These are phyloP conservation scores for Eustoma russellianum DNA, from an alignment of 257 asterid species.

Conservation along the genomic window DNA sequence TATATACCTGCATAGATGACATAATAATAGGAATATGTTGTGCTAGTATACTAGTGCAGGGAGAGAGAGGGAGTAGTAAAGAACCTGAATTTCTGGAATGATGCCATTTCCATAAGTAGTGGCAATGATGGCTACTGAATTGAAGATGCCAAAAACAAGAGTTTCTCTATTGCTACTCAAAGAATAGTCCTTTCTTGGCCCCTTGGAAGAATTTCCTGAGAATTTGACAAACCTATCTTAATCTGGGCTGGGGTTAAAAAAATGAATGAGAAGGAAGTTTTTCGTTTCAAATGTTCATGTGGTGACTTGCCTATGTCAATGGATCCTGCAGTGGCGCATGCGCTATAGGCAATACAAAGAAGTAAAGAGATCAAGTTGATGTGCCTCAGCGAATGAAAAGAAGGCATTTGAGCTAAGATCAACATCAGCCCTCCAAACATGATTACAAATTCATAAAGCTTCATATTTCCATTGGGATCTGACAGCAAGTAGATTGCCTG, in stretches of 20 bases:
- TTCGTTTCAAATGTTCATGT: background rate
- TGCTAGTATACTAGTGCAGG: no score
- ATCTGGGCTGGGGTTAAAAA: background rate
- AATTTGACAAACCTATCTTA: background rate
- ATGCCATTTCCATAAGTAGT: constrained; percentile 92
- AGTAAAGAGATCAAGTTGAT: constrained; percentile 71
- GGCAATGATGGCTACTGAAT: constrained; percentile 79
- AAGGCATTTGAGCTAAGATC: constrained; percentile 84
- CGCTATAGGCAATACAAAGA: constrained; percentile 64
- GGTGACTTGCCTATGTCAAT: constrained; percentile 51
- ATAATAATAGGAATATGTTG: no score
- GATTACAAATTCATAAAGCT: constrained; percentile 49
- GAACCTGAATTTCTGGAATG: constrained; percentile 85
- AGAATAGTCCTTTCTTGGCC: constrained; percentile 57
- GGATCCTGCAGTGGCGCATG: constrained; percentile 80
- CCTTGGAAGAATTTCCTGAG: constrained; percentile 67
- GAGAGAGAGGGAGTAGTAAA: background rate
- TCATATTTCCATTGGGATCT: constrained; percentile 54
- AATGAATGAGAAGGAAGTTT: background rate
- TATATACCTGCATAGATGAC: no score
- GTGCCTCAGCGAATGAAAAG: constrained; percentile 87
- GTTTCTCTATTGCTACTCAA: constrained; percentile 31
- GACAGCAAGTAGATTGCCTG: constrained; percentile 63
- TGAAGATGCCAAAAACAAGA: constrained; percentile 52
- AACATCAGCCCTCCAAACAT: constrained; percentile 78